Conservation (phyloP, 257 asterid species). For the Hygrophila difformis region DNA sequence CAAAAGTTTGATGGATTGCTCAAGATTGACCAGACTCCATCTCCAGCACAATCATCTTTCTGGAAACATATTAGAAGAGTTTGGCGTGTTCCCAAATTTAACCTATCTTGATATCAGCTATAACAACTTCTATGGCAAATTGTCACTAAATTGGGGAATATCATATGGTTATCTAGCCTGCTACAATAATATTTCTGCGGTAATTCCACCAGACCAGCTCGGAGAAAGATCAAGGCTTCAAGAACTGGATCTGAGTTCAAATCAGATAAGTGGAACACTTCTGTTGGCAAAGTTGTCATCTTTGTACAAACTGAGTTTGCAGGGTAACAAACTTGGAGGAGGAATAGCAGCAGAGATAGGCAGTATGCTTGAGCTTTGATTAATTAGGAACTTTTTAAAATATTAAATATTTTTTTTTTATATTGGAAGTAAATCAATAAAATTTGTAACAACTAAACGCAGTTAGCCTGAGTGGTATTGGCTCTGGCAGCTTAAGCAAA, state of each 20-base stretch:
- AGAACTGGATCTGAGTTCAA: conserved; percentile 24
- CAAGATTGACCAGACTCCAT: conserved; percentile 12
- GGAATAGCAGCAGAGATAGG: conserved; percentile 20
- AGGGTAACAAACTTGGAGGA: conserved; percentile 21
- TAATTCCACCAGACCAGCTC: conserved; percentile 19
- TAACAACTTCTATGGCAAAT: conserved; percentile 23
- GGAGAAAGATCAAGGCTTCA: conserved; percentile 12
- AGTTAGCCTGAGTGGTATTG: too few relatives aligned
- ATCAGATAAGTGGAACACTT: conserved; percentile 18
- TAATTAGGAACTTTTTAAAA: too few relatives aligned
- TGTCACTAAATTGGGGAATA: conserved; percentile 23
- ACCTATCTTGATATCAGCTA: conserved; percentile 17
- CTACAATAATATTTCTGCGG: conserved; percentile 22
- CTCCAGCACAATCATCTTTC: conserved; percentile 22
- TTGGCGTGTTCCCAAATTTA: conserved; percentile 28
- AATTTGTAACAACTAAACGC: too few relatives aligned
- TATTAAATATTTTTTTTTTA: too few relatives aligned
- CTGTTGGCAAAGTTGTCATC: conserved; percentile 15
- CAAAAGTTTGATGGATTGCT: conserved; percentile 25
- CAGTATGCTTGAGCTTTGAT: conserved; percentile 9
- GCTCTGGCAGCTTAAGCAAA: too few relatives aligned
- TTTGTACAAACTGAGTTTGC: conserved; percentile 10
- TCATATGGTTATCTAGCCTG: conserved; percentile 17
- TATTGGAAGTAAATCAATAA: too few relatives aligned
- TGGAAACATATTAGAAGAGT: conserved; percentile 21